Evolutionary conservation across 2,329 filamentous ascomycete species (phyloP).

Genomic region (Fusarium pseudonygamai): DNA sequence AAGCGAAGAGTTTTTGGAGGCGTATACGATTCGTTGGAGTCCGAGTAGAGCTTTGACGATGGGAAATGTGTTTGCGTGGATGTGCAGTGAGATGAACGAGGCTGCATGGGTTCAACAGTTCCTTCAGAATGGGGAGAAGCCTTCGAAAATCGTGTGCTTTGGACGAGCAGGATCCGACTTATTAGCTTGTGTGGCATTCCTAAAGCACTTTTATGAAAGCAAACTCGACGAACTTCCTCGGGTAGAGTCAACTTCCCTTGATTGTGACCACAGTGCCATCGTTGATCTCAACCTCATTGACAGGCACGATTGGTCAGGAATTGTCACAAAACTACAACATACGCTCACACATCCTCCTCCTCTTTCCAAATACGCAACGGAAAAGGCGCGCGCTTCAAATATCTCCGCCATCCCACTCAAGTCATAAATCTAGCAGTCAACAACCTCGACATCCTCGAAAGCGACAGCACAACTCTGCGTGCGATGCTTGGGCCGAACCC

Average conservation of each 20-base stretch:
- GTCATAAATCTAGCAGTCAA: not conserved
- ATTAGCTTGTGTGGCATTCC: not conserved
- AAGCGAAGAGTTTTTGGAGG: not conserved
- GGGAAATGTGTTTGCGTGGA: slow-evolving; percentile 8
- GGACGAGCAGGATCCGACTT: slow-evolving; percentile 7
- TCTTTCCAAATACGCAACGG: slow-evolving; percentile 13
- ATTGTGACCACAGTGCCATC: not conserved
- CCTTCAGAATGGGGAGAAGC: not conserved
- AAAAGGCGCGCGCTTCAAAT: slow-evolving; percentile 7
- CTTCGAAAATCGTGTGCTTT: not conserved
- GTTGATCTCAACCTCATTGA: slow-evolving; percentile 3
- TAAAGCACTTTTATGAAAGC: not conserved
- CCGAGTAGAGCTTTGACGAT: not conserved
- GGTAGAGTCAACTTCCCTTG: not conserved
- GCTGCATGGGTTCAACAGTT: not conserved
- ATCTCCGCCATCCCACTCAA: not conserved
- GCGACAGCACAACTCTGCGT: not conserved
- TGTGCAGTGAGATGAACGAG: slow-evolving; percentile 6
- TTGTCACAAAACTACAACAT: not conserved
- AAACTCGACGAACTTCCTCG: not conserved
- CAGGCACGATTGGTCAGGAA: not conserved
- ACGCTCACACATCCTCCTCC: slow-evolving; percentile 3
- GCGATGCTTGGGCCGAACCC: not conserved
- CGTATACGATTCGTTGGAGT: slow-evolving; percentile 9
- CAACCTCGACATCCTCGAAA: not conserved